These are phyloP conservation scores for Dactylonectria estremocensis DNA, from an alignment of 2,329 filamentous ascomycete species.

Conservation along the genomic window DNA sequence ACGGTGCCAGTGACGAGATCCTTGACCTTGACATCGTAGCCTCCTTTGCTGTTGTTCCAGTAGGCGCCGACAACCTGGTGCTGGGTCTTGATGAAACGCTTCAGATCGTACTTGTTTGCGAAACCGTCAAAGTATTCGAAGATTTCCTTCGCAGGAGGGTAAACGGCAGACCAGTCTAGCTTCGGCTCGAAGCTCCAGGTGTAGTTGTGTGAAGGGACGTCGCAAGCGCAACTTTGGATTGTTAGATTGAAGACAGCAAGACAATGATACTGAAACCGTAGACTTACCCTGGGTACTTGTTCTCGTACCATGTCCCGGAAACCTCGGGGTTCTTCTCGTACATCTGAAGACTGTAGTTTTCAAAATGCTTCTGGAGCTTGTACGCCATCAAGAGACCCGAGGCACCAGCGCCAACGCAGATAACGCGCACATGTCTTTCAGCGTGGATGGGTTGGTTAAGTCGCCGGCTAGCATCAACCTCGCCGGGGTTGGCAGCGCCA, in stretches of 20 bases:
- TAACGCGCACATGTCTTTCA: conserved; percentile 40
- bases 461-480: conserved; percentile 35
- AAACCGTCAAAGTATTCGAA: conserved; percentile 65
- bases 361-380: conserved; percentile 34
- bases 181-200: conserved; percentile 63
- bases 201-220: conserved; percentile 68
- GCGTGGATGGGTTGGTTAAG: conserved; percentile 39
- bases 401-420: conserved; percentile 35
- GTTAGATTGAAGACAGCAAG: background rate
- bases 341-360: conserved; percentile 47
- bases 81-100: conserved; percentile 59
- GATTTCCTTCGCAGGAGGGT: conserved; percentile 69
- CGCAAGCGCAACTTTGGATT: conserved; percentile 61
- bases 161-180: conserved; percentile 69
- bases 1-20: conserved; percentile 40
- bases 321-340: conserved; percentile 71
- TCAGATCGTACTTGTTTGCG: conserved; percentile 64
- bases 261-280: background rate
- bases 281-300: conserved; percentile 66
- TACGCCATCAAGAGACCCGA: conserved; percentile 33
- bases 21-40: conserved; percentile 60
- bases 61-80: conserved; percentile 60
- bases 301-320: conserved; percentile 73
- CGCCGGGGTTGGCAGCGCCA: conserved; percentile 32
- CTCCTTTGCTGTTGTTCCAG: conserved; percentile 61